These are phyloP conservation scores for Tilletia caries DNA, from an alignment of 1,284 basidiomycete species.

Conservation along the genomic window DNA sequence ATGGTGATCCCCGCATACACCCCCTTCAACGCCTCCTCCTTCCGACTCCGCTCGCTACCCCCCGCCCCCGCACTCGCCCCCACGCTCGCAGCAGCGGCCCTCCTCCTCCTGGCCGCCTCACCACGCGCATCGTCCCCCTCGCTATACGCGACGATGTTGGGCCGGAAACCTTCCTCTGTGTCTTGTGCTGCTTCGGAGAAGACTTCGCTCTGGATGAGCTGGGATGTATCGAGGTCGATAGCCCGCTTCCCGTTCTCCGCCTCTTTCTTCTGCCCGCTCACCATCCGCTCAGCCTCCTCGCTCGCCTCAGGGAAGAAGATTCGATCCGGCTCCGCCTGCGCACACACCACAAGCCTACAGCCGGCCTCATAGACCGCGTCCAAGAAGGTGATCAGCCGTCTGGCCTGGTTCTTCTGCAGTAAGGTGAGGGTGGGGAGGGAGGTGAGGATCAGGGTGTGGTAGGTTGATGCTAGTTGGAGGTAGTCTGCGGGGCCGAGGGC, in stretches of 20 bases:
- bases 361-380: slow-evolving; percentile 63
- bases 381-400: slow-evolving; percentile 68
- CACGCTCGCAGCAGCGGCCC: not conserved
- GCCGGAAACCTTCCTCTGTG: slow-evolving; percentile 62
- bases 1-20: slow-evolving; percentile 6
- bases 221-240: slow-evolving; percentile 46
- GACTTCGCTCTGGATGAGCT: slow-evolving; percentile 64
- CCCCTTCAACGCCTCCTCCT: not conserved
- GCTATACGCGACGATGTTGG: slow-evolving; percentile 65
- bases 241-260: slow-evolving; percentile 2
- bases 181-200: slow-evolving; percentile 59
- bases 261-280: slow-evolving; percentile 2
- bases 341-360: slow-evolving; percentile 55
- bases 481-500: slow-evolving; percentile 70
- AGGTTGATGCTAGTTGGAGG: slow-evolving; percentile 64
- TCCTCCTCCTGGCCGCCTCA: not conserved
- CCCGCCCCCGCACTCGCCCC: not conserved
- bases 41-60: not conserved
- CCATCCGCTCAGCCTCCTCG: slow-evolving; percentile 8
- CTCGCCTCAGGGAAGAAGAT: slow-evolving; percentile 65
- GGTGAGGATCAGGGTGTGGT: slow-evolving; percentile 63
- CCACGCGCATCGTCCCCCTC: slow-evolving; percentile 24
- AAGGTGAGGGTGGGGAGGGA: slow-evolving; percentile 64
- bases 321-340: slow-evolving; percentile 60
- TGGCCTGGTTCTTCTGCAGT: slow-evolving; percentile 67